A percentile compares a stretch with the other conserved stretches of the same genome.
Evolutionary conservation across 2,329 filamentous ascomycete species (phyloP).

Genomic region (Penicillium paneum): DNA sequence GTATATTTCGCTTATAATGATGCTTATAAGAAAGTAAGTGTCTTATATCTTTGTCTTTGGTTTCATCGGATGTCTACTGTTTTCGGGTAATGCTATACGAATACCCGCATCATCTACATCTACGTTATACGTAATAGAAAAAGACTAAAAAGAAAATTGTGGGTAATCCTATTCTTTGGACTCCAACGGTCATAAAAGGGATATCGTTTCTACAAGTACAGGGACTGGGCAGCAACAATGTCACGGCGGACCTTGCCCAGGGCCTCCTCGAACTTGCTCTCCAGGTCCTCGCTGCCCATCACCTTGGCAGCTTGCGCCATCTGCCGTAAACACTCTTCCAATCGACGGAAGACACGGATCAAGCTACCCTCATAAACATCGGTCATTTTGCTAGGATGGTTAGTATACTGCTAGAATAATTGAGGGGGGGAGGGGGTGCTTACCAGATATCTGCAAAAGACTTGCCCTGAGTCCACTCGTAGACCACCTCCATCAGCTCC

Average conservation of each 20-base stretch:
- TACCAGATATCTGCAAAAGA: constrained; percentile 94
- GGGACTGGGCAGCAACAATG: constrained; percentile 88
- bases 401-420: constrained; percentile 10
- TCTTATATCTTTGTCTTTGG: not conserved
- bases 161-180: constrained; percentile 6
- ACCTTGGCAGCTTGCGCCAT: constrained; percentile 95
- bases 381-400: constrained; percentile 80
- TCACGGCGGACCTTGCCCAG: constrained; percentile 84
- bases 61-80: not conserved
- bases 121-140: not conserved
- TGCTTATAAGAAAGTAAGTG: not conserved
- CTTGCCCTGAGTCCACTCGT: constrained; percentile 83
- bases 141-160: not conserved
- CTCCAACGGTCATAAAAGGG: constrained; percentile 11
- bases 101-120: constrained; percentile 10
- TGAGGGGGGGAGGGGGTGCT: constrained; percentile 38
- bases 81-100: constrained; percentile 2
- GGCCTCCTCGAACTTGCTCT: constrained; percentile 85
- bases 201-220: constrained; percentile 67
- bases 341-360: constrained; percentile 89
- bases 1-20: not conserved
- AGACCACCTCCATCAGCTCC: constrained; percentile 96
- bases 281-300: constrained; percentile 94
- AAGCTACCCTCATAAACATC: constrained; percentile 96
- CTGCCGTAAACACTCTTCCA: constrained; percentile 91